Evolutionary conservation across 164 flowering plant genomes (phyloP).

Genomic region (Tetrastigma voinierianum): DNA sequence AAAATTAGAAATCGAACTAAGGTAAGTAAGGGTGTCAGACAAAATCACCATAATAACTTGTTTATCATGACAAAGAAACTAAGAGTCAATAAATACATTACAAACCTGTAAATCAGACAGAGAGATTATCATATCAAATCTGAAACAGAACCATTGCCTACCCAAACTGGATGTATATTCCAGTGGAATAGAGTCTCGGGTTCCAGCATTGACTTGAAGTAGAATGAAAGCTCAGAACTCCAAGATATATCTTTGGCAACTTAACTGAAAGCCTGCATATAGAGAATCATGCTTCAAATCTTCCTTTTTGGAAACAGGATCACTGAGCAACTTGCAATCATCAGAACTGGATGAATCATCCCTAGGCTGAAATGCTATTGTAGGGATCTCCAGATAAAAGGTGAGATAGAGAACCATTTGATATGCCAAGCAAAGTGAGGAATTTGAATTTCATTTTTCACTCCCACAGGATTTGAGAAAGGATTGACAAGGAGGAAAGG

Average conservation of each 20-base stretch:
- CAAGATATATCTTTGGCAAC: slow-evolving; percentile 49
- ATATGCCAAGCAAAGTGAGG: slow-evolving; percentile 38
- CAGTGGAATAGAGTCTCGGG: slow-evolving; percentile 11
- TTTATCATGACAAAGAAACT: not conserved
- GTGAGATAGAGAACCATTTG: slow-evolving; percentile 22
- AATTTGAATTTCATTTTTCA: slow-evolving; percentile 30
- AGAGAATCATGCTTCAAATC: slow-evolving; percentile 14
- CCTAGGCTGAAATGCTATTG: slow-evolving; percentile 11
- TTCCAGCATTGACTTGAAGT: slow-evolving; percentile 36
- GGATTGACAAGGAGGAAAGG: slow-evolving; percentile 49
- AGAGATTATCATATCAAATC: slow-evolving; percentile 66
- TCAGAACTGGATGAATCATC: slow-evolving; percentile 18
- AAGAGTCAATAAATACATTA: not conserved
- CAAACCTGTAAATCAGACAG: slow-evolving; percentile 73
- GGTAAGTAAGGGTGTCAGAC: not conserved
- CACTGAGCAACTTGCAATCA: slow-evolving; percentile 34
- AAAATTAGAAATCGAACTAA: not conserved
- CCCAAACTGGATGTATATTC: slow-evolving; percentile 45
- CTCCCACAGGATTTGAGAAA: slow-evolving; percentile 38
- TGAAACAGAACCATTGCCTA: slow-evolving; percentile 68
- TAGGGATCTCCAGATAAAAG: slow-evolving; percentile 27
- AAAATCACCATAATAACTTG: not conserved
- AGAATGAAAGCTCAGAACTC: slow-evolving; percentile 41
- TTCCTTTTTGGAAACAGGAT: slow-evolving; percentile 21
- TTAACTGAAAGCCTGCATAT: slow-evolving; percentile 12